A percentile compares a stretch with the other conserved stretches of the same genome.
phyloP scores from a whole-genome alignment of 192 early-diverging fungal genomes.

The Thamnidium elegans region DNA sequence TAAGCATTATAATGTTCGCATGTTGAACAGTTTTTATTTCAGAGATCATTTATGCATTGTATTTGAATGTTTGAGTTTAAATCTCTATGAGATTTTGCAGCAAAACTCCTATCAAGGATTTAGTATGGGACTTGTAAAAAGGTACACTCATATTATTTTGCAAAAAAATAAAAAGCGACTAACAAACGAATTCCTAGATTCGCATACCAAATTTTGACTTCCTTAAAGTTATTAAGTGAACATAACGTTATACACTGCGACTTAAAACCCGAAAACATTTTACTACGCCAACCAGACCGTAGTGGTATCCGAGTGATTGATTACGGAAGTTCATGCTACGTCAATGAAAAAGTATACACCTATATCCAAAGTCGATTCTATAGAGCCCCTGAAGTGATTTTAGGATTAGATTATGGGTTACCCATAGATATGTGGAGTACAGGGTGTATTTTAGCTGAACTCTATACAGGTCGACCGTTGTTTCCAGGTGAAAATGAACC shows the following conservation, averaged over 20 bases:
- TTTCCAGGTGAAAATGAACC: slow-evolving; percentile 98
- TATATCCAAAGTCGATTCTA: slow-evolving; percentile 98
- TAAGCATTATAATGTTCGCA: slow-evolving; percentile 76
- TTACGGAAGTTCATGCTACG: slow-evolving; percentile 91
- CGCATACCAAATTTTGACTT: slow-evolving; percentile 78
- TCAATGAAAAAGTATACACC: slow-evolving; percentile 89
- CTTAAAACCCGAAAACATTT: slow-evolving; percentile 94
- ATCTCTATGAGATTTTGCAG: slow-evolving; percentile 96
- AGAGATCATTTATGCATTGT: slow-evolving; percentile 94
- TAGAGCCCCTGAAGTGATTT: slow-evolving; percentile 93
- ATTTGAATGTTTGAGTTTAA: slow-evolving; percentile 89
- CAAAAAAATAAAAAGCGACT: too few relatives aligned
- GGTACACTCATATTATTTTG: slow-evolving; percentile 32
- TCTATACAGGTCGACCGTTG: slow-evolving; percentile 81
- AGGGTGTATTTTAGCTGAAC: slow-evolving; percentile 91
- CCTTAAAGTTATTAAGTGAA: slow-evolving; percentile 68
- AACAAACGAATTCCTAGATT: slow-evolving; percentile 46
- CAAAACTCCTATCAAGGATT: slow-evolving; percentile 88
- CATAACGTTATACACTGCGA: slow-evolving; percentile 92
- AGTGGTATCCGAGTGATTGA: slow-evolving; percentile 94
- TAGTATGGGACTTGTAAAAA: slow-evolving; percentile 66
- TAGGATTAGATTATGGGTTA: slow-evolving; percentile 75
- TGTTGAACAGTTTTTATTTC: slow-evolving; percentile 90
- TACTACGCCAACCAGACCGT: slow-evolving; percentile 67
- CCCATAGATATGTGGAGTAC: slow-evolving; percentile 97